Evolutionary conservation across 345 rosid species (phyloP), one percentile per base, ranked within the genome.

Genomic region (Mercurialis annua): DNA sequence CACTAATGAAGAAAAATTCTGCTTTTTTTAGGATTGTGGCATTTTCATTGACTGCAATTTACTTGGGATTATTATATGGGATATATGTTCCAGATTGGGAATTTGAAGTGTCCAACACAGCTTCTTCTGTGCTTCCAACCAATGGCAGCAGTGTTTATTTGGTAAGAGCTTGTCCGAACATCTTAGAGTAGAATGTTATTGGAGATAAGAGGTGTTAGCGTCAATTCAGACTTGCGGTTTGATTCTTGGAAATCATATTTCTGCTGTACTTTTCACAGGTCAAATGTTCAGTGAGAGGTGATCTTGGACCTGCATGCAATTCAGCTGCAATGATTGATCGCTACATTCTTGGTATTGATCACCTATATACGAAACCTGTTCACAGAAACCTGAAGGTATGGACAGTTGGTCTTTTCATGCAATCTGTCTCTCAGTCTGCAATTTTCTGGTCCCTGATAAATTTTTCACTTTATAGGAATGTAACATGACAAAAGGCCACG

Each of bases 11-110:
- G 26, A 4, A 29, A 59, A 18, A 9, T 23, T 12, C 31, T 65
- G 50, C n/a, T n/a, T 64, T 58, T 46, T 59, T 36, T 71, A 82
- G 85, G 85, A 31, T 60, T 51, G 69, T 67, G 16, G 77, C 78
- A 51, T 26, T 74, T 58, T 69, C 62, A 52, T 68, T 82, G 16
- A 74, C 75, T 46, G 78, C 72, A 6, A 44, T 79, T 8, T 82
- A 82, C 46, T 21, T 66, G 71, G 76, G 79, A 23, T 79, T 82
- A 38, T 31, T 69, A 24, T 69, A 79, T 49, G 83, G 85, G 49
- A 18, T 82, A 57, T 82, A 76, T 59, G 85, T 82, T 71, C 83
- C 82, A 21, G 85, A 74, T 53, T 82, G 85, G 85, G 77, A 74
- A 62, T 79, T 76, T 66, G 75, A 68, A 21, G 11, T 42, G 8